Evolutionary conservation across 805 yeast genomes (phyloP).

Genomic region (Teunomyces atbi): DNA sequence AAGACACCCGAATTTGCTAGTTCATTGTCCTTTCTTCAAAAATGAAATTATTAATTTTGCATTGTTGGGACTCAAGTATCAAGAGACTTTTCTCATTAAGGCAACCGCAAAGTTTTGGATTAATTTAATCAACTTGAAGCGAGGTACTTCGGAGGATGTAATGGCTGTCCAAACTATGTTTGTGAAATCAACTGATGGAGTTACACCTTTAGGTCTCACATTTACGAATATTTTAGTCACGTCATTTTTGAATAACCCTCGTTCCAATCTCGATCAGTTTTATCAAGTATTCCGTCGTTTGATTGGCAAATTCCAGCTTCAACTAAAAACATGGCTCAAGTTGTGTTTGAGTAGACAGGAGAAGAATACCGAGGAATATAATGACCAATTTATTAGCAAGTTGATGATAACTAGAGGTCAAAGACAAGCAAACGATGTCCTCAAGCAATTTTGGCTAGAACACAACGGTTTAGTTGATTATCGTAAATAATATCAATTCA

Average conservation of each 20-base stretch:
- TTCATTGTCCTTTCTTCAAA: conserved; percentile 29
- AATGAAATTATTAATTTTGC: conserved; percentile 25
- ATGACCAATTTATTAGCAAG: conserved; percentile 46
- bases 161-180: conserved; percentile 22
- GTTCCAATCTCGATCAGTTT: conserved; percentile 62
- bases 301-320: conserved; percentile 46
- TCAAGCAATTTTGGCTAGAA: conserved; percentile 65
- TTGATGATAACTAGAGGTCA: conserved; percentile 64
- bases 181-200: conserved; percentile 23
- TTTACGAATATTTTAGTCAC: neutral
- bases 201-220: neutral
- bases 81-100: conserved; percentile 57
- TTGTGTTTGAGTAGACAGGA: conserved; percentile 1
- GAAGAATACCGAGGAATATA: neutral
- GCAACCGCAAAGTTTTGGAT: conserved; percentile 58
- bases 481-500: conserved; percentile 8
- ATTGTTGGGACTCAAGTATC: conserved; percentile 39
- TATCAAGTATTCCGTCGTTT: conserved; percentile 51
- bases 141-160: conserved; percentile 45
- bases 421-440: conserved; percentile 54
- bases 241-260: conserved; percentile 42
- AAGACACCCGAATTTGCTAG: conserved; percentile 46
- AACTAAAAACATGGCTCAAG: conserved; percentile 35
- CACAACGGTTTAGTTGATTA: conserved; percentile 54
- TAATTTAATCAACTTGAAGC: conserved; percentile 43